These are phyloP conservation scores for Craterostigma plantagineum DNA, from an alignment of 257 asterid species.

Conservation along the genomic window DNA sequence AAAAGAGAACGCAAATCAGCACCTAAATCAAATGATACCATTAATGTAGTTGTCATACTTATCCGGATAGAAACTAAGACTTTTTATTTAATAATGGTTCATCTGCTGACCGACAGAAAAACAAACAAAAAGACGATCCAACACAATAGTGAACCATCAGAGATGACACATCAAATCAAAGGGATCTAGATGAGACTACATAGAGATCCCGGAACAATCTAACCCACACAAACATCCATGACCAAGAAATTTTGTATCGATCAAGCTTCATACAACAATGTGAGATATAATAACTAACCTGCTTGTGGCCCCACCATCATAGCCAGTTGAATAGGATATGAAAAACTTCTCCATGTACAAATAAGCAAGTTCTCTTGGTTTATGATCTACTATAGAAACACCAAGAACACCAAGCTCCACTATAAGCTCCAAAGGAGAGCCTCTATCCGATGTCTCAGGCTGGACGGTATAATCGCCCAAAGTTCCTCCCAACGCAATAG, in stretches of 20 bases:
- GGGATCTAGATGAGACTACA: no score
- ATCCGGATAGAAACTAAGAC: neutral
- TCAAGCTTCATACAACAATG: conserved; percentile 2
- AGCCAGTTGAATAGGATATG: conserved; percentile 76
- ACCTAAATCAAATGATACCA: no score
- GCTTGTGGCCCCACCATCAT: conserved; percentile 92
- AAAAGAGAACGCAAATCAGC: conserved; percentile 4
- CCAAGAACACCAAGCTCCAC: conserved; percentile 85
- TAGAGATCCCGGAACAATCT: no score
- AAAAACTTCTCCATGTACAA: conserved; percentile 78
- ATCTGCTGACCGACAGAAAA: no score
- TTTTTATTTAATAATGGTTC: neutral
- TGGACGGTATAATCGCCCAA: conserved; percentile 36
- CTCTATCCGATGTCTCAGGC: conserved; percentile 42
- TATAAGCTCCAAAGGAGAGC: conserved; percentile 67
- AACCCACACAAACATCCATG: no score
- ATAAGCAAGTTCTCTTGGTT: conserved; percentile 82
- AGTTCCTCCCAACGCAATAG: conserved; percentile 24
- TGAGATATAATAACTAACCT: conserved; percentile 28
- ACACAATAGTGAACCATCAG: no score
- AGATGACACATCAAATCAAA: no score
- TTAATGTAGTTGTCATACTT: neutral
- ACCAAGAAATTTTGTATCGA: neutral
- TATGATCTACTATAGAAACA: conserved; percentile 70
- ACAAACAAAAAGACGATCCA: no score